Evolutionary conservation across 768 basidiomycete species (phyloP), one percentile per base, ranked within the genome.

Genomic region (Macrolepiota dolichaula): DNA sequence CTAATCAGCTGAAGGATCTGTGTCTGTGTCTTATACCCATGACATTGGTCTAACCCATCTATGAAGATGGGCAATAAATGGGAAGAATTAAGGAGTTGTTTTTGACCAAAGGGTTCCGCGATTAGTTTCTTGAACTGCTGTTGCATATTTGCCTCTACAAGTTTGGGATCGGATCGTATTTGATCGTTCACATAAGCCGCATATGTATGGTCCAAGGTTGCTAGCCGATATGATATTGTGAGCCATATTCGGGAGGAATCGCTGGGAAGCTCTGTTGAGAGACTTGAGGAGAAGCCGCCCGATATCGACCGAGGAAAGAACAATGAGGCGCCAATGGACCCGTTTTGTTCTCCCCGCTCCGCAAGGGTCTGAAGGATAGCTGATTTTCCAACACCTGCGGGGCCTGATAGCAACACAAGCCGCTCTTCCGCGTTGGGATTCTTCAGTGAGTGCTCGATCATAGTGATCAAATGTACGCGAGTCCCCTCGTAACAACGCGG

Each of bases 361-460:
- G 52, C 53, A 29, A 63, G 22, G 2, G 58, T 63, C 46, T 59
- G 53, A 4, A 58, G 29, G 24, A 63, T 35, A 9, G 62, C 58
- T 7, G 62, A 55, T 52, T 63, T 63, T 4, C 62, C 58, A 2
- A 52, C 50, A 1, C 62, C 62, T 2, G 57, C 62, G 9, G 59
- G 53, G 10, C 58, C 62, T 4, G 7, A 63, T 15, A 63, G 22
- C 40, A 19, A 19, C 40, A 9, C 10, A 42, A 42, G 40, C 40
- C 40, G n/a, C 19, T 42, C n/a, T 17, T 42, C 40, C 2, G 40
- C 2, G n/a, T 17, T 2, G 2, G n/a, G 6, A 17, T 42, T 15
- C 6, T 17, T 17, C 40, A 42, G 29, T 32, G 29, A 32, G 29
- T 32, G 29, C 40, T 42, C 40, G 40, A 4, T 4, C n/a, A 17